Percentiles rank a stretch among this genome's conserved stretches.
phyloP scores from a whole-genome alignment of 768 basidiomycete species.

The Nevesoporus exiguus region DNA sequence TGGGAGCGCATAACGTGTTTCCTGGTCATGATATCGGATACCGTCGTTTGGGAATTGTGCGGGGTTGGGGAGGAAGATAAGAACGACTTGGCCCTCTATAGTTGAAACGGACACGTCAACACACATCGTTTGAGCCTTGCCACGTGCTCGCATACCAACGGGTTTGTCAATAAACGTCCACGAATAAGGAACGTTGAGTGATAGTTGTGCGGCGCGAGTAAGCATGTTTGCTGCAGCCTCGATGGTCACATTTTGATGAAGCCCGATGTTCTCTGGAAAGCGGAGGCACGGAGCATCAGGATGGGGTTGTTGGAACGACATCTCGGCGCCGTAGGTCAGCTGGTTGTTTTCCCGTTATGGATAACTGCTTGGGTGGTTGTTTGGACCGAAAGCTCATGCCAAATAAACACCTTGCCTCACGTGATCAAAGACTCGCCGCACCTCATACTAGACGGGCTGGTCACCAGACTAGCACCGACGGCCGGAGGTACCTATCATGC shows the following conservation, averaged over 20 bases:
- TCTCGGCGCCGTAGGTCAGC: background rate
- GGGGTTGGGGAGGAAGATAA: conserved; percentile 63
- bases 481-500: too few species aligned
- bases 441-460: too few species aligned
- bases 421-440: conserved; percentile 1
- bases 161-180: conserved; percentile 83
- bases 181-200: conserved; percentile 57
- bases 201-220: conserved; percentile 51
- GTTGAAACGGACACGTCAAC: background rate
- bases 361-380: conserved; percentile 19
- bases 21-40: conserved; percentile 71
- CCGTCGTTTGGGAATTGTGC: conserved; percentile 71
- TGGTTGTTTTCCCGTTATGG: conserved; percentile 16
- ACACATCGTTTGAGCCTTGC: background rate
- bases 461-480: too few species aligned
- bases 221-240: conserved; percentile 63
- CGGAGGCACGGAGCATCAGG: conserved; percentile 65
- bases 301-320: conserved; percentile 45
- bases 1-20: conserved; percentile 49
- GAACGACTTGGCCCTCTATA: conserved; percentile 60
- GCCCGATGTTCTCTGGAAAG: conserved; percentile 62
- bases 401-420: conserved; percentile 21
- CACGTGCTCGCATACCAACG: conserved; percentile 42
- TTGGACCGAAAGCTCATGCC: conserved; percentile 28
- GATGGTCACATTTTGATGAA: conserved; percentile 51